Conservation (phyloP, 345 rosid genomes). For the Leavenworthia alabamica region DNA sequence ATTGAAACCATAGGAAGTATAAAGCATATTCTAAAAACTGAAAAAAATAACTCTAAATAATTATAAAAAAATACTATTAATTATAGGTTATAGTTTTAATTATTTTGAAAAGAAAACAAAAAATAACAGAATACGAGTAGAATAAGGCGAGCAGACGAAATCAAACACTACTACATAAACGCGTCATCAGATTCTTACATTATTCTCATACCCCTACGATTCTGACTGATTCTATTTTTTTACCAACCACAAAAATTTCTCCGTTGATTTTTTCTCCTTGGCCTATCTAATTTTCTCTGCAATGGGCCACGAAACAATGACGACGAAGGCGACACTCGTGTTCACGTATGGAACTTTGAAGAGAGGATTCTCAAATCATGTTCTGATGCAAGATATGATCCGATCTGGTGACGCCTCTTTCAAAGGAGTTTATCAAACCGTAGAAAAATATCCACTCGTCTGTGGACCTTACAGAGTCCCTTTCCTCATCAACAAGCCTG, state of each 20-base stretch:
- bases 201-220: background rate
- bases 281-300: background rate
- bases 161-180: conserved; percentile 24
- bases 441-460: conserved; percentile 52
- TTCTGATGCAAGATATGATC: conserved; percentile 59
- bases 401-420: conserved; percentile 60
- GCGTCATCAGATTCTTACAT: conserved; percentile 27
- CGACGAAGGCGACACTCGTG: conserved; percentile 22
- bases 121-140: background rate
- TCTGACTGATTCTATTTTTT: conserved; percentile 31
- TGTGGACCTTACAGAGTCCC: conserved; percentile 87
- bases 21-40: too few relatives aligned
- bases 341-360: conserved; percentile 85
- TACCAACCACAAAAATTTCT: conserved; percentile 14
- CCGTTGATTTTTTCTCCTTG: background rate
- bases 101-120: background rate
- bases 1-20: background rate
- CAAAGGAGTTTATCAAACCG: conserved; percentile 48
- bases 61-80: background rate
- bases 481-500: conserved; percentile 73
- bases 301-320: conserved; percentile 28
- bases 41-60: too few relatives aligned
- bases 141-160: too few relatives aligned
- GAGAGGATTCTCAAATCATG: conserved; percentile 66
- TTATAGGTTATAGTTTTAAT: background rate